These are phyloP conservation scores for Paecilomyces sp. DNA, from an alignment of 2,329 filamentous ascomycete genomes.

Conservation along the genomic window DNA sequence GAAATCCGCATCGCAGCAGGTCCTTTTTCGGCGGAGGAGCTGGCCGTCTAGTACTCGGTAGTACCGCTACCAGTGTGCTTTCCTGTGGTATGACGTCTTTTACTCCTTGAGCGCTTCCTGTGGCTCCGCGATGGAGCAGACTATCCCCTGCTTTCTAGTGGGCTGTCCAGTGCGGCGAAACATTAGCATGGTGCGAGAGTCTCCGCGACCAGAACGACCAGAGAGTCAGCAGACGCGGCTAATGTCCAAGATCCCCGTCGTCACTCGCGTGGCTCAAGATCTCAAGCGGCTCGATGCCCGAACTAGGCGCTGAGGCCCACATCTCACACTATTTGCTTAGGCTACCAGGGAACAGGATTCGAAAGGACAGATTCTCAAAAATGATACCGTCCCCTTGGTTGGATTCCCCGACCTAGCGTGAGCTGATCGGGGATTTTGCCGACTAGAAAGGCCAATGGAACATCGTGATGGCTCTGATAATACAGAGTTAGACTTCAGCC, in stretches of 20 bases:
- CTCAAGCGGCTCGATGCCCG: slow-evolving; percentile 8
- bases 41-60: not conserved
- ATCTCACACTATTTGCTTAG: slow-evolving; percentile 3
- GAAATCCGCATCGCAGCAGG: not conserved
- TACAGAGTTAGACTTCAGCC: not conserved
- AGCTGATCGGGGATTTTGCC: slow-evolving; percentile 1
- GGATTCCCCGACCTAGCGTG: not conserved
- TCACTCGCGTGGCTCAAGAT: slow-evolving; percentile 17
- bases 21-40: not conserved
- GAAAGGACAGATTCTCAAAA: not conserved
- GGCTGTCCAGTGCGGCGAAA: not conserved
- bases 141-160: not conserved
- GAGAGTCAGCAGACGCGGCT: not conserved
- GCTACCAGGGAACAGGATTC: not conserved
- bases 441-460: not conserved
- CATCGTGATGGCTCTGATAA: not conserved
- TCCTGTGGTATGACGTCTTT: not conserved
- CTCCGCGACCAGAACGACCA: not conserved
- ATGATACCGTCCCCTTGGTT: not conserved
- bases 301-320: slow-evolving; percentile 13
- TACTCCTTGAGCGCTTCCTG: not conserved
- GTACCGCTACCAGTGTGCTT: not conserved
- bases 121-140: not conserved
- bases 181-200: not conserved
- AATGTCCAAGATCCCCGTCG: slow-evolving; percentile 1